phyloP scores from a whole-genome alignment of 306 rosid species.

The Urtica urens region DNA sequence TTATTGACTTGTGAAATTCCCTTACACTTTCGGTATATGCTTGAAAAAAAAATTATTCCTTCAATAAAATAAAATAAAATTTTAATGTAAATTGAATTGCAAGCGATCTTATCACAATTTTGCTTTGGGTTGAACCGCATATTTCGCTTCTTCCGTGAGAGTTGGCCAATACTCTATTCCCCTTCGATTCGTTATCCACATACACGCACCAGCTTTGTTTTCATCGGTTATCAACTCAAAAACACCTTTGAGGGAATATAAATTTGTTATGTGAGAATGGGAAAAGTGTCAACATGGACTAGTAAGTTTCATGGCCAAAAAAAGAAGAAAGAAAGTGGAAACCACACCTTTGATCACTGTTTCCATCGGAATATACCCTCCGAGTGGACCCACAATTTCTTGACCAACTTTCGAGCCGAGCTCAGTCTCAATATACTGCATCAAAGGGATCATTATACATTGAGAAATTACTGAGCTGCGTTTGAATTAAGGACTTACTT shows the following conservation, averaged over 20 bases:
- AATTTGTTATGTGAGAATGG: neutral
- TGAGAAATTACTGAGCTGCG: too few relatives aligned
- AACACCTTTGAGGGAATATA: conserved; percentile 34
- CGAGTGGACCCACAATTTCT: conserved; percentile 21
- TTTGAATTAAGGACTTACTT: conserved; percentile 59
- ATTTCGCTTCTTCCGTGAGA: conserved; percentile 59
- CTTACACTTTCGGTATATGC: too few relatives aligned
- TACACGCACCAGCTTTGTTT: conserved; percentile 83
- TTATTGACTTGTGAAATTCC: too few relatives aligned
- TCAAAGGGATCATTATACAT: too few relatives aligned
- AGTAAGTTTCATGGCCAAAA: too few relatives aligned
- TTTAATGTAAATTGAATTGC: too few relatives aligned
- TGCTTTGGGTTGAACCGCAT: too few relatives aligned
- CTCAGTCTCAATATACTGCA: conserved; percentile 87
- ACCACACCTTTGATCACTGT: conserved; percentile 82
- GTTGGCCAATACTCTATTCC: conserved; percentile 95
- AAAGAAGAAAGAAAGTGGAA: neutral
- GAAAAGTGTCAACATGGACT: neutral
- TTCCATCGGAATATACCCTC: conserved; percentile 85
- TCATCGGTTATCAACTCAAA: conserved; percentile 81
- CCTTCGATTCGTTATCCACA: conserved; percentile 86
- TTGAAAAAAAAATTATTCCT: too few relatives aligned
- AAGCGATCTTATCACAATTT: too few relatives aligned
- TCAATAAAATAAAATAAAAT: too few relatives aligned
- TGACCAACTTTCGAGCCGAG: conserved; percentile 27